Evolutionary conservation across 2,329 filamentous ascomycete genomes (phyloP), one percentile per base, ranked within the genome.

Genomic region (Tolypocladium endophyticum): DNA sequence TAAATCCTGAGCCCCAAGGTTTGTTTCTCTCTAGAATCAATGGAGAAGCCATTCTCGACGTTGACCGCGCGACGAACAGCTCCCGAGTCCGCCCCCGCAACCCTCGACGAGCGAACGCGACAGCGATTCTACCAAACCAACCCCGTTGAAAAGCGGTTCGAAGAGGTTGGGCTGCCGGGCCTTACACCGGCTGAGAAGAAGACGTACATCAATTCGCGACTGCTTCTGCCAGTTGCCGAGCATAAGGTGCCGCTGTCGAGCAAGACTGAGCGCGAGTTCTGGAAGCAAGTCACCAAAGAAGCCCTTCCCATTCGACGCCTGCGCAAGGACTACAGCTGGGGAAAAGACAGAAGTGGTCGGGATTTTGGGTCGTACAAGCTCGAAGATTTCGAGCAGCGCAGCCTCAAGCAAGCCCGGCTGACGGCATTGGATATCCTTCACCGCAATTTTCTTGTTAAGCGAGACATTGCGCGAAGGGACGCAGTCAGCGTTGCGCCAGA

Each of bases 251-350:
- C 67, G 52, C 68, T 74, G 39, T 73, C 71, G 62, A 71, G 75
- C 69, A 83, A 83, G 69, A 71, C 78, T 33, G 78, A 83, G 67
- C 78, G 79, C 66, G 82, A 85, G 65, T 78, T 81, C 67, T 86
- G 82, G 82, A 82, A 81, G 70, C 73, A 75, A 55, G 74, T 83
- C 62, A 77, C 76, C 68, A 82, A 84, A 64, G 75, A 79, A 55
- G 76, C 71, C 59, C 72, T 83, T 18, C 79, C 81, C 6, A 71
- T 80, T 56, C 79, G 81, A 43, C 72, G 73, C 33, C 71, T 79
- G 23, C 68, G 70, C 28, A 67, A 67, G 45, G 66, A 67, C 64
- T 73, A 77, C 71, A 58, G 67, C 69, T 85, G 81, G 81, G 81
- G 81, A 60, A 70, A 67, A 57, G 82, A 85, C 66, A 75, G 74